A percentile compares a stretch with the other conserved stretches of the same genome.
Conservation (phyloP, 805 yeast species). For the Candida gorgasii region DNA sequence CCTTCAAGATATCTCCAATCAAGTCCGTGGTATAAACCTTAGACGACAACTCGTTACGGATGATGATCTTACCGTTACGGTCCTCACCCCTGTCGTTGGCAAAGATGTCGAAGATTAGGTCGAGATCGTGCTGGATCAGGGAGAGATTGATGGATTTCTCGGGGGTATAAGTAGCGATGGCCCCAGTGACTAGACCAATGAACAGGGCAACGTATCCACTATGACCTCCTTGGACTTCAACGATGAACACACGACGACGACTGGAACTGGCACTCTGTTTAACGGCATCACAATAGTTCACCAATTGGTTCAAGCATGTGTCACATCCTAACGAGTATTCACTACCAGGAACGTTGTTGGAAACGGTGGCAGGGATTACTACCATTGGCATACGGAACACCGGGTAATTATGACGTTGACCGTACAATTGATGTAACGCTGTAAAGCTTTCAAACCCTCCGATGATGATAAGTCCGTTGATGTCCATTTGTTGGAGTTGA, state of each 20-base stretch:
- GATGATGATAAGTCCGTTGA: slow-evolving; percentile 71
- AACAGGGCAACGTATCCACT: slow-evolving; percentile 76
- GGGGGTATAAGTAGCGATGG: slow-evolving; percentile 74
- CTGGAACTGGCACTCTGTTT: slow-evolving; percentile 79
- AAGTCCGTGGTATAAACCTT: slow-evolving; percentile 66
- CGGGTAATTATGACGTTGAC: slow-evolving; percentile 61
- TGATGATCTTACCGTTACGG: slow-evolving; percentile 67
- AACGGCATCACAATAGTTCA: slow-evolving; percentile 75
- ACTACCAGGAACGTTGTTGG: slow-evolving; percentile 81
- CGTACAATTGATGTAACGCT: slow-evolving; percentile 66
- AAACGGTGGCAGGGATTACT: slow-evolving; percentile 75
- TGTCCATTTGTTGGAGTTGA: slow-evolving; percentile 63
- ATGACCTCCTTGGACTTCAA: slow-evolving; percentile 85
- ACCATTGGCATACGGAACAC: slow-evolving; percentile 77
- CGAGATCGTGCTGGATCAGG: slow-evolving; percentile 65
- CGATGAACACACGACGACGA: slow-evolving; percentile 75
- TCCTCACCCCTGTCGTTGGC: slow-evolving; percentile 63
- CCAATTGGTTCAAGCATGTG: slow-evolving; percentile 70
- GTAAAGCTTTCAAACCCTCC: slow-evolving; percentile 84
- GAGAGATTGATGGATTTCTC: slow-evolving; percentile 64
- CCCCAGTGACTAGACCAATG: slow-evolving; percentile 69
- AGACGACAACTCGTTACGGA: slow-evolving; percentile 68
- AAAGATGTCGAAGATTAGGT: slow-evolving; percentile 58
- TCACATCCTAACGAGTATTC: slow-evolving; percentile 77
- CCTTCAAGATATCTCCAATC: slow-evolving; percentile 68